A percentile compares a stretch with the other conserved stretches of the same genome.
phyloP scores from a whole-genome alignment of 352 stramenopile genomes.

The Albugo laibachii region DNA sequence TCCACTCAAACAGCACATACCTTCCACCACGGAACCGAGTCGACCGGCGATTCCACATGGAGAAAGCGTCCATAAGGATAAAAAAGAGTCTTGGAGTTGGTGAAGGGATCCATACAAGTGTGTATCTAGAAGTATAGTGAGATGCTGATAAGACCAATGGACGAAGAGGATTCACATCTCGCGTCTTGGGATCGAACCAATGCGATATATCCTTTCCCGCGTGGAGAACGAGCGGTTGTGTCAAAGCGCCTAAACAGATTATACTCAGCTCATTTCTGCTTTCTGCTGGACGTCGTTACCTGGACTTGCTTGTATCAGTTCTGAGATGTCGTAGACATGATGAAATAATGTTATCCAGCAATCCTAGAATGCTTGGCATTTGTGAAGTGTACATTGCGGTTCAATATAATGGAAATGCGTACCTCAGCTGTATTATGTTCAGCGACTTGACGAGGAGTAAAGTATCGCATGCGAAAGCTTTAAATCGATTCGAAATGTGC shows the following conservation, averaged over 20 bases:
- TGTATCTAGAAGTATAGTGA: constrained; percentile 23
- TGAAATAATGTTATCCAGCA: constrained; percentile 60
- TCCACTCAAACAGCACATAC: too few relatives aligned
- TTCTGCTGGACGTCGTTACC: constrained; percentile 10
- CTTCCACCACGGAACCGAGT: constrained; percentile 38
- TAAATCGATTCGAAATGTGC: background rate
- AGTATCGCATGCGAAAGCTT: constrained; percentile 19
- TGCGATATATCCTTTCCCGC: constrained; percentile 82
- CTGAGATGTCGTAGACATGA: constrained; percentile 68
- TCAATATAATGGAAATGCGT: background rate
- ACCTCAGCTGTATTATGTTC: constrained; percentile 69
- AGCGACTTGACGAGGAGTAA: constrained; percentile 57
- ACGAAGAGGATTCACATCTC: constrained; percentile 23
- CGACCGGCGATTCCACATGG: constrained; percentile 61
- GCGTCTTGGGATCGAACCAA: constrained; percentile 73
- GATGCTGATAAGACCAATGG: background rate
- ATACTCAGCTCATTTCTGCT: background rate
- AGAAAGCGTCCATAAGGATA: constrained; percentile 72
- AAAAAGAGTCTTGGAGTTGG: constrained; percentile 59
- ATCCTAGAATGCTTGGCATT: constrained; percentile 14
- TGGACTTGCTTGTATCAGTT: constrained; percentile 40
- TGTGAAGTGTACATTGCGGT: background rate
- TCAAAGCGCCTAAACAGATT: constrained; percentile 24
- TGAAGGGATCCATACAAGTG: constrained; percentile 55
- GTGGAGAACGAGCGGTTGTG: constrained; percentile 60